Evolutionary conservation across 192 early-diverging fungal genomes (phyloP).

Genomic region (Backusella circina): DNA sequence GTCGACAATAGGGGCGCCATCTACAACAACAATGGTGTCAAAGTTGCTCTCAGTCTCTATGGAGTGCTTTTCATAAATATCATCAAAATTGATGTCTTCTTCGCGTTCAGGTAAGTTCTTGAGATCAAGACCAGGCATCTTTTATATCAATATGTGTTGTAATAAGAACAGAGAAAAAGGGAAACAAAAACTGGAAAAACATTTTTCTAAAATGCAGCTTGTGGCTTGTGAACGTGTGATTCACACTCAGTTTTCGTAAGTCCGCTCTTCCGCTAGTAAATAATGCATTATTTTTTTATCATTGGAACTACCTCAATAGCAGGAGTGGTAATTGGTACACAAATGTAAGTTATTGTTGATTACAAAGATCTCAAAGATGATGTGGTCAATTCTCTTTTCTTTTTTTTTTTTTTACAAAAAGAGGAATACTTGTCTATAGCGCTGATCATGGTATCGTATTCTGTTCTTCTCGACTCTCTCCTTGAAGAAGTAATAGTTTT

Average conservation of each 20-base stretch:
- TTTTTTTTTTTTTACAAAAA: no score
- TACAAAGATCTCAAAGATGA: no score
- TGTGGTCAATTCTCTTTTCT: no score
- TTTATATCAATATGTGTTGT: not conserved
- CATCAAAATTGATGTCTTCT: conserved; percentile 87
- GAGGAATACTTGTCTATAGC: no score
- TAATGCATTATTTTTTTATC: not conserved
- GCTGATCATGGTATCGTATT: no score
- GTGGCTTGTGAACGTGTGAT: not conserved
- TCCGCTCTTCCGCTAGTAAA: no score
- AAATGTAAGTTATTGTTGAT: no score
- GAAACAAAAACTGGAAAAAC: not conserved
- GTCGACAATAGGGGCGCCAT: conserved; percentile 88
- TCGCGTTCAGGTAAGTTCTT: conserved; percentile 64
- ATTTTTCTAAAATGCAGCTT: not conserved
- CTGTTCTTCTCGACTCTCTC: no score
- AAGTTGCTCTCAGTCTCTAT: conserved; percentile 74
- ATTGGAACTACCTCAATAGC: no score
- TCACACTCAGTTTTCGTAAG: not conserved
- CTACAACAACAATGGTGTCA: conserved; percentile 86
- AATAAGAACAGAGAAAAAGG: no score
- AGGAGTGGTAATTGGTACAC: no score
- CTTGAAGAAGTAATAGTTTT: no score
- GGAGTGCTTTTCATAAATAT: conserved; percentile 77
- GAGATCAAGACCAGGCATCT: conserved; percentile 42